Conservation (phyloP, 2,329 filamentous ascomycete species). For the Aureobasidium mangrovei region DNA sequence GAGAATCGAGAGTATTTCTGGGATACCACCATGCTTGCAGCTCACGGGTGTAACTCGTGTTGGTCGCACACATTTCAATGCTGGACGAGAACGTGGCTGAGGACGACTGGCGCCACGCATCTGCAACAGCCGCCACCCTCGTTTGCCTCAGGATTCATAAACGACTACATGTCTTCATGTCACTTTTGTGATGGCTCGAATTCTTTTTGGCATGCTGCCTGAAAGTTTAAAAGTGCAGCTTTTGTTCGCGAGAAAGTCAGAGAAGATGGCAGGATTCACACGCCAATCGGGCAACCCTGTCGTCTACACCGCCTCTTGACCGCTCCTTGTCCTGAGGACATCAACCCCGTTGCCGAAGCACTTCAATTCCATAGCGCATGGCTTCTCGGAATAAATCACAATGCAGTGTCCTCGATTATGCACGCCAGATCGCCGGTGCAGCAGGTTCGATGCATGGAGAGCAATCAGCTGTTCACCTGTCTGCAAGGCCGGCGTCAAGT, state of each 20-base stretch:
- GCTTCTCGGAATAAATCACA: neutral
- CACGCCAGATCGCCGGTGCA: slow-evolving; percentile 6
- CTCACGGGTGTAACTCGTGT: slow-evolving; percentile 4
- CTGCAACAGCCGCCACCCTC: slow-evolving; percentile 3
- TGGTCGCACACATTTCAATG: neutral
- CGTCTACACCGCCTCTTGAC: slow-evolving; percentile 10
- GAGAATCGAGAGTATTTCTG: neutral
- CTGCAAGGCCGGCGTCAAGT: slow-evolving; percentile 13
- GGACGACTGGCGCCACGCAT: slow-evolving; percentile 2
- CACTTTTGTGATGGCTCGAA: slow-evolving; percentile 3
- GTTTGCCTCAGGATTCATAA: neutral
- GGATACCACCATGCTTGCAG: neutral
- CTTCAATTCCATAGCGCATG: neutral
- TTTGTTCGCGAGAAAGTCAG: neutral
- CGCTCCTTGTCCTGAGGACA: slow-evolving; percentile 3
- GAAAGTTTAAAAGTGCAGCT: neutral
- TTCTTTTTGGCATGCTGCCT: neutral
- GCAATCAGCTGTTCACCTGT: slow-evolving; percentile 9
- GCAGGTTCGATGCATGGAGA: neutral
- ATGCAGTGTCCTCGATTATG: neutral
- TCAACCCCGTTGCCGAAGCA: neutral
- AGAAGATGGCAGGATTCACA: neutral
- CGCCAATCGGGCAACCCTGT: neutral
- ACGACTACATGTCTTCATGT: slow-evolving; percentile 2
- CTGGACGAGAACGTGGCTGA: slow-evolving; percentile 3